Conservation (phyloP, 441 rosid genomes). For the Gossypium trilobum region DNA sequence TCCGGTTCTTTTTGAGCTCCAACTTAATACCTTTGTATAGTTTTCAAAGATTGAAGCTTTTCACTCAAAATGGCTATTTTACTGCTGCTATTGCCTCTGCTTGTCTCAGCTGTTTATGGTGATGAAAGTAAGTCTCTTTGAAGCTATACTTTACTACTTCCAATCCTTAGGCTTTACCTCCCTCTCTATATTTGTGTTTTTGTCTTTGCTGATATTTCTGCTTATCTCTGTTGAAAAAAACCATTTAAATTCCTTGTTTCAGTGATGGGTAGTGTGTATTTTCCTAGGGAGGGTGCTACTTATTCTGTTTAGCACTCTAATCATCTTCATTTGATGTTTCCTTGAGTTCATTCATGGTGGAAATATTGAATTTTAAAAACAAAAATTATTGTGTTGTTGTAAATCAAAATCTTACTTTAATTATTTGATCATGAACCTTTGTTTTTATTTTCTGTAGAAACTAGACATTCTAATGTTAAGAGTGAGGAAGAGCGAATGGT, state of each 20-base stretch:
- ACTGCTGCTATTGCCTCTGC: conserved; percentile 40
- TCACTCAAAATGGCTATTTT: conserved; percentile 37
- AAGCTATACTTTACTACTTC: background rate
- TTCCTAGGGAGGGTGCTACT: no score
- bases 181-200: background rate
- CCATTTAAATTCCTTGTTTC: background rate
- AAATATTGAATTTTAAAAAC: no score
- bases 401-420: background rate
- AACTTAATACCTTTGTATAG: conserved; percentile 10
- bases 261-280: background rate
- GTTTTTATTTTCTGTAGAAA: no score
- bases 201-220: background rate
- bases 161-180: background rate
- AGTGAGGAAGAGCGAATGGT: conserved; percentile 5
- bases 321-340: background rate
- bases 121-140: conserved; percentile 47
- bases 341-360: background rate
- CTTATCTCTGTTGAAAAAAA: background rate
- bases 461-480: background rate
- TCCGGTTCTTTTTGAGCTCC: background rate
- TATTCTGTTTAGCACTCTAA: background rate
- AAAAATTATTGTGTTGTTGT: background rate
- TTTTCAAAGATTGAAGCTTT: conserved; percentile 24
- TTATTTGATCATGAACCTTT: no score
- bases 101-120: conserved; percentile 43